Base-by-base conservation (phyloP, 1,139 yeast species). In the Pichia sp. region DNA sequence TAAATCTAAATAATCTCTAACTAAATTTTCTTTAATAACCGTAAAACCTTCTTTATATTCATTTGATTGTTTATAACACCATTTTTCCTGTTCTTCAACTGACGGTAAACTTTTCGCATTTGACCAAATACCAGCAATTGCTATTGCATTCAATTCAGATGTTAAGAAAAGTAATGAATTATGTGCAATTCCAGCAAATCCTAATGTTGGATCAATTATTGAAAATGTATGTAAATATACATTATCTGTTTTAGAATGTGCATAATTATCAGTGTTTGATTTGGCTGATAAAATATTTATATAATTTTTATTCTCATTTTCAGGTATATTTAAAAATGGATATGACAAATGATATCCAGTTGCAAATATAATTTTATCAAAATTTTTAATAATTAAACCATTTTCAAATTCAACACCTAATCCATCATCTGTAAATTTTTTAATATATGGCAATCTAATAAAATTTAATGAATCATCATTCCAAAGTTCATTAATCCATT, bases 51-150 rank as follows among this genome's bases (percentile, higher is more conserved):
- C n/a, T n/a, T n/a, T n/a, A n/a, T n/a, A n/a, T n/a, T n/a, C n/a
- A n/a, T n/a, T n/a, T n/a, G n/a, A n/a, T n/a, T n/a, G n/a, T n/a
- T n/a, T n/a, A n/a, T n/a, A n/a, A n/a, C n/a, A n/a, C n/a, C n/a
- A 54, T 20, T 52, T 42, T 23, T 41, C 27, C 45, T 61, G 65
- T 8, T 52, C 53, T 24, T 52, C 53, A 7, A 41, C 37, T 4
- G 55, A 34, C 22, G 65, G 65, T 23, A 63, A 49, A 23, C 40
- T 25, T 6, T 46, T 49, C 8, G 43, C 43, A 33, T 55, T 55
- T 3, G 62, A 64, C 74, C 75, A 71, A 5, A 70, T 70, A 8
- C 76, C 76, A 12, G 76, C 74, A 36, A 71, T 59, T 0, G 74
- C 73, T 20, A 73, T 68, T 3, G 73, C 69, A 50, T 65, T 61